These are phyloP conservation scores for Imleria badia DNA, from an alignment of 768 basidiomycete species.

Conservation along the genomic window DNA sequence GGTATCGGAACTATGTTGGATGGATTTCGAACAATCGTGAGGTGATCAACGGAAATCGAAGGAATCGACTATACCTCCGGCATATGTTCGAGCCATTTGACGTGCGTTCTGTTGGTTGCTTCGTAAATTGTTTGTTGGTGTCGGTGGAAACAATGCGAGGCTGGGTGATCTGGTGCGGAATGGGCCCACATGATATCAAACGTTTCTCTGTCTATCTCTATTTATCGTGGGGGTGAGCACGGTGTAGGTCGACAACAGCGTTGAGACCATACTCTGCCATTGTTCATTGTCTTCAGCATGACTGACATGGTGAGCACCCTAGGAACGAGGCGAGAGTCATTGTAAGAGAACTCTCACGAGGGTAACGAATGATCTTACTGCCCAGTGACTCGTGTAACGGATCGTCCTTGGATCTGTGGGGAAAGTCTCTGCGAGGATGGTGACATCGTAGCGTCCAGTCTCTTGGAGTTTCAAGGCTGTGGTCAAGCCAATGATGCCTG, in stretches of 20 bases:
- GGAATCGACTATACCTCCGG: slow-evolving; percentile 41
- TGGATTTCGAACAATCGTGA: too few species aligned
- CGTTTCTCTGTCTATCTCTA: slow-evolving; percentile 66
- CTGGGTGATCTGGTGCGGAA: slow-evolving; percentile 46
- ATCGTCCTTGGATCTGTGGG: slow-evolving; percentile 69
- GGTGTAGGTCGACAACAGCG: too few species aligned
- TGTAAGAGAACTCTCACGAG: not conserved
- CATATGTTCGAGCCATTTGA: slow-evolving; percentile 41
- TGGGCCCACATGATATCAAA: slow-evolving; percentile 70
- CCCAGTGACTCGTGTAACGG: slow-evolving; percentile 76
- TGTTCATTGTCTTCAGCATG: slow-evolving; percentile 44
- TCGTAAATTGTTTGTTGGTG: slow-evolving; percentile 58
- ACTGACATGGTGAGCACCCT: slow-evolving; percentile 79
- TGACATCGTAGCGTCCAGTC: slow-evolving; percentile 54
- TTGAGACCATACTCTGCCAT: slow-evolving; percentile 45
- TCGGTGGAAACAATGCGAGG: slow-evolving; percentile 63
- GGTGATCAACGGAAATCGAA: not conserved
- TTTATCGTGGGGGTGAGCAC: not conserved
- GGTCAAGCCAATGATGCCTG: slow-evolving; percentile 73
- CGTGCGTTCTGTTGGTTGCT: slow-evolving; percentile 28
- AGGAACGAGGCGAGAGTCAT: not conserved
- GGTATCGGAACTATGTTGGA: slow-evolving; percentile 29
- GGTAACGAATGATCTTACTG: slow-evolving; percentile 42
- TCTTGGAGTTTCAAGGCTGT: slow-evolving; percentile 70
- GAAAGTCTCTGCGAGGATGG: slow-evolving; percentile 64